These are phyloP conservation scores for Syncephalastrum monosporum DNA, from an alignment of 371 early-diverging fungal genomes.

Conservation along the genomic window DNA sequence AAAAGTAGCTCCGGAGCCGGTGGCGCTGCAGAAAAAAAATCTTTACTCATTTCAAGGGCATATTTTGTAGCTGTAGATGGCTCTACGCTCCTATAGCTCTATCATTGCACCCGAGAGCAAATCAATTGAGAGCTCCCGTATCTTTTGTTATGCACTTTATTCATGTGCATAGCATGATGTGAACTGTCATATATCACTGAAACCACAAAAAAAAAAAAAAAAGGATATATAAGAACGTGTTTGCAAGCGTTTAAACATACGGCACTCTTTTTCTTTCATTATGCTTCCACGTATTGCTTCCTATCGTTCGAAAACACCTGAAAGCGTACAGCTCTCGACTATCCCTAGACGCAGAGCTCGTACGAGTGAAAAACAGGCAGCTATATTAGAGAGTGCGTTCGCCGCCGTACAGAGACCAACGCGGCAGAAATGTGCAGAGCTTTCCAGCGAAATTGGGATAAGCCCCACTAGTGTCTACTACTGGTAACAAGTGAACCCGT, in stretches of 20 bases:
- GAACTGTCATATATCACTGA: not conserved
- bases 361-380: conserved; percentile 1
- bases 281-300: not conserved
- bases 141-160: not conserved
- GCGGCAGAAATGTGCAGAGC: conserved; percentile 10
- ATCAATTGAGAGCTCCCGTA: not conserved
- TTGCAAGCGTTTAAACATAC: not conserved
- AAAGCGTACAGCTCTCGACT: not conserved
- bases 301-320: conserved; percentile 3
- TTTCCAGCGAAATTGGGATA: conserved; percentile 19
- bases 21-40: not conserved
- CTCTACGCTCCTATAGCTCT: conserved; percentile 4
- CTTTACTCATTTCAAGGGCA: conserved; percentile 15
- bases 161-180: conserved; percentile 1
- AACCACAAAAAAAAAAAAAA: conserved; percentile 4
- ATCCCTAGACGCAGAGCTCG: conserved; percentile 7
- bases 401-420: conserved; percentile 14
- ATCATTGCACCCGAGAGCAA: conserved; percentile 6
- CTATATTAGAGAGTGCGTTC: conserved; percentile 10
- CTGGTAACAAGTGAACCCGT: conserved; percentile 19
- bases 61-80: conserved; percentile 13
- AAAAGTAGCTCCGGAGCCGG: no score
- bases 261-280: not conserved
- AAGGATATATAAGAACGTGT: not conserved
- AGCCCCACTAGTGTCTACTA: conserved; percentile 25